A percentile compares a stretch with the other conserved stretches of the same genome.
Conservation (phyloP, 257 asterid species). For the Echites panduratus region DNA sequence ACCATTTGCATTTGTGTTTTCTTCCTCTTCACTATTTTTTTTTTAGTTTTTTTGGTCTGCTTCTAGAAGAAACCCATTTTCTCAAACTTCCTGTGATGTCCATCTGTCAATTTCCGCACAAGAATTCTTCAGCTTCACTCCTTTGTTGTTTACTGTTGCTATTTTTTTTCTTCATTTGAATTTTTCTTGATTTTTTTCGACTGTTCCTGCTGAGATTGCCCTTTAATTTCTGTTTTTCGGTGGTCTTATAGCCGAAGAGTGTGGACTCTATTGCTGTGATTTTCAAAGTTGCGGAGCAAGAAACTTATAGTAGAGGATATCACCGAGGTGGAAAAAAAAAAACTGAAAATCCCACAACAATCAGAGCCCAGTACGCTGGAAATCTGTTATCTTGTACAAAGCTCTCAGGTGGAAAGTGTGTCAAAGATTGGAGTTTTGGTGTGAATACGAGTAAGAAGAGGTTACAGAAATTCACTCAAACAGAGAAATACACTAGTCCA, state of each 20-base stretch:
- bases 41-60: neutral
- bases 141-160: neutral
- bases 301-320: neutral
- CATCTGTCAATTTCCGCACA: constrained; percentile 14
- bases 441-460: constrained; percentile 14
- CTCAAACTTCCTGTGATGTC: constrained; percentile 9
- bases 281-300: constrained; percentile 8
- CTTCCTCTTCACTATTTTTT: neutral
- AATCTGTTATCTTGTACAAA: constrained; percentile 6
- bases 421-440: constrained; percentile 21
- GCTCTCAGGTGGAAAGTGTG: constrained; percentile 13
- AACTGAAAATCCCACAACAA: neutral
- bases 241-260: neutral
- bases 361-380: constrained; percentile 15
- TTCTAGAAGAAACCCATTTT: constrained; percentile 17
- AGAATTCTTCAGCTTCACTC: constrained; percentile 10
- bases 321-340: neutral
- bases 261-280: neutral
- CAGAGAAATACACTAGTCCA: constrained; percentile 4
- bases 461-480: constrained; percentile 19
- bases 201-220: constrained; percentile 4
- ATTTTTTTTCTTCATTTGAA: constrained; percentile 1
- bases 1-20: neutral
- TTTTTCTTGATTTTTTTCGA: constrained; percentile 6
- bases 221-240: neutral